Evolutionary conservation across 371 early-diverging fungal genomes (phyloP).

Genomic region (Syncephalastrum contaminatum): DNA sequence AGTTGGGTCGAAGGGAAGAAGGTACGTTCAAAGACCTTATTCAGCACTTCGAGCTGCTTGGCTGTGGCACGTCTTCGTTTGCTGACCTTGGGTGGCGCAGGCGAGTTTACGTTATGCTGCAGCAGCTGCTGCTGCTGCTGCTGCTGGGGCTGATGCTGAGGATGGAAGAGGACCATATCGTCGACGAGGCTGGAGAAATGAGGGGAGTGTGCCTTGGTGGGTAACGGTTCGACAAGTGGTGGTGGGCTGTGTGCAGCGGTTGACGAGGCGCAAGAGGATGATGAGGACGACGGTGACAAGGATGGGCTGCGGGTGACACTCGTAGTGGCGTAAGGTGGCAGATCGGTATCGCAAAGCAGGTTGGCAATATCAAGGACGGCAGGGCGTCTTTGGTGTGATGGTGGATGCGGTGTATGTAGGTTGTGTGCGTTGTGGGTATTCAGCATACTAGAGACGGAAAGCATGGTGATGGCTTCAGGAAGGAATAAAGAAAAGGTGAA

Average conservation of each 20-base stretch:
- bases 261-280: constrained; percentile 32
- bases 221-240: constrained; percentile 8
- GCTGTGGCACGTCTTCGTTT: constrained; percentile 48
- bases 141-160: no score
- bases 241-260: constrained; percentile 6
- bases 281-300: constrained; percentile 34
- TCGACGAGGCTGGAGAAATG: no score
- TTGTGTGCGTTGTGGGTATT: constrained; percentile 4
- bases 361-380: constrained; percentile 39
- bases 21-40: constrained; percentile 54
- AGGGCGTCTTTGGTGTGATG: constrained; percentile 16
- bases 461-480: constrained; percentile 2
- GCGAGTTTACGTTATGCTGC: no score
- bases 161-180: no score
- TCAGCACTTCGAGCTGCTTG: constrained; percentile 48
- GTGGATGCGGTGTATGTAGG: neutral
- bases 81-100: no score
- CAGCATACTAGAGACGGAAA: constrained; percentile 14
- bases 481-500: constrained; percentile 6
- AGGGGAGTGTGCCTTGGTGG: constrained; percentile 11
- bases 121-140: no score
- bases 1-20: constrained; percentile 68
- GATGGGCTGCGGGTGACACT: constrained; percentile 20
- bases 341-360: constrained; percentile 18
- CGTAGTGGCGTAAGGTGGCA: constrained; percentile 4